Conservation (phyloP, 1,139 yeast genomes). For the Pneumocystis murina region DNA sequence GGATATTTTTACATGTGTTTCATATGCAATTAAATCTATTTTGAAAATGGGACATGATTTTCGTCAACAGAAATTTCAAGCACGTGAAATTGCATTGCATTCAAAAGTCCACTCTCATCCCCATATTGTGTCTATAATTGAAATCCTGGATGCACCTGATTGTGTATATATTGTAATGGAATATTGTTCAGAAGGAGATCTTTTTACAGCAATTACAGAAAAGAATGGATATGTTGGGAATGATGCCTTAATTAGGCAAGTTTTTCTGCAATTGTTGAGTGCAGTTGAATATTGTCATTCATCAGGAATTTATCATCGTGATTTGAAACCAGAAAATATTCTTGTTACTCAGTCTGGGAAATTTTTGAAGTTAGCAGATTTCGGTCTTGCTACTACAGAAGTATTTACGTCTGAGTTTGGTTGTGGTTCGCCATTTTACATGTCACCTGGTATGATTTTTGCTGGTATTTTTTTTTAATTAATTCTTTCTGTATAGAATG, state of each 20-base stretch:
- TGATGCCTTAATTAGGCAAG: conserved; percentile 47
- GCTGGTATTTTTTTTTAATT: background rate
- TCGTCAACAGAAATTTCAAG: conserved; percentile 24
- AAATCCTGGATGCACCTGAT: conserved; percentile 36
- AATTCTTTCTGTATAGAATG: background rate
- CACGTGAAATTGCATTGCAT: conserved; percentile 60
- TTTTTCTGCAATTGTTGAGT: conserved; percentile 60
- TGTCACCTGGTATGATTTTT: conserved; percentile 53
- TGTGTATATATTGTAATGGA: conserved; percentile 62
- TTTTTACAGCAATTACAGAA: conserved; percentile 59
- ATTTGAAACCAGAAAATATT: conserved; percentile 80
- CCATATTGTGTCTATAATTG: conserved; percentile 58
- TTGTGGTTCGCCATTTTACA: conserved; percentile 76
- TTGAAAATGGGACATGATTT: conserved; percentile 11
- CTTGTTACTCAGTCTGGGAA: conserved; percentile 50
- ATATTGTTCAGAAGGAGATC: conserved; percentile 65
- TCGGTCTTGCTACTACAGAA: conserved; percentile 62
- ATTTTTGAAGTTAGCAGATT: conserved; percentile 57
- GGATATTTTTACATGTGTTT: conserved; percentile 35
- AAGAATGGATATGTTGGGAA: conserved; percentile 38
- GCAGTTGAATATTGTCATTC: conserved; percentile 58
- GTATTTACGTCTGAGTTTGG: conserved; percentile 57
- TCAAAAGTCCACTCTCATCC: conserved; percentile 63
- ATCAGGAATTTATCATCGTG: conserved; percentile 66
- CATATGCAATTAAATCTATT: conserved; percentile 61